Evolutionary conservation across 345 rosid genomes (phyloP).

Genomic region (Odontarrhena argentea): DNA sequence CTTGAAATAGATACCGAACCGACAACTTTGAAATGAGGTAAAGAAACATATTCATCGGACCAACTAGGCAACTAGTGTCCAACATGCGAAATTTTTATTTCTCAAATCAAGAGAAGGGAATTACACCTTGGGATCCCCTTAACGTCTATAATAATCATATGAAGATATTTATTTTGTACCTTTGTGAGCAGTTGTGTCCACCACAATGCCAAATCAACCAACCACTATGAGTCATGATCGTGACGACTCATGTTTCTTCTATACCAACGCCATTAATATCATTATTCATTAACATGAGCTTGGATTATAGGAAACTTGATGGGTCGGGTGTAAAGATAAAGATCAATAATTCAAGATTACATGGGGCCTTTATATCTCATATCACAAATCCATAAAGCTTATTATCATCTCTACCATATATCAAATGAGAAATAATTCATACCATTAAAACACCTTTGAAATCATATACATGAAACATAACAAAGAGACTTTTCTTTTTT

Average conservation of each 20-base stretch:
- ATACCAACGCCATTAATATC: conserved; percentile 16
- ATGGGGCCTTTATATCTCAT: not conserved
- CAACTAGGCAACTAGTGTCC: too few relatives aligned
- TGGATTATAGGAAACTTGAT: not conserved
- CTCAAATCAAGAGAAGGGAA: too few relatives aligned
- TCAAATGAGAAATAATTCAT: not conserved
- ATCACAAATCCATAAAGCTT: not conserved
- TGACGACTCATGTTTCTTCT: conserved; percentile 11
- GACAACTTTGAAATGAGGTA: too few relatives aligned
- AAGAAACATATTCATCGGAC: too few relatives aligned
- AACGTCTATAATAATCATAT: not conserved
- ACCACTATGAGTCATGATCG: conserved; percentile 3
- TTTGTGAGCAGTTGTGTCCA: not conserved
- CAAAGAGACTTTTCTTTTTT: not conserved
- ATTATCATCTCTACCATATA: too few relatives aligned
- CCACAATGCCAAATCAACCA: conserved; percentile 16
- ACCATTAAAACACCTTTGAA: conserved; percentile 28
- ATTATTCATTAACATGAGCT: not conserved
- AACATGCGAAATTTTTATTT: too few relatives aligned
- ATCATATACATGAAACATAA: conserved; percentile 22
- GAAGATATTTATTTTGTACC: not conserved
- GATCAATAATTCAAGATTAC: not conserved
- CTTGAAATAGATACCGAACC: too few relatives aligned
- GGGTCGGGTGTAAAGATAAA: not conserved
- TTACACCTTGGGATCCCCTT: too few relatives aligned